A percentile compares a stretch with the other conserved stretches of the same genome.
These are phyloP conservation scores for Viridothelium virens DNA, from an alignment of 495 filamentous ascomycete genomes.

Conservation along the genomic window DNA sequence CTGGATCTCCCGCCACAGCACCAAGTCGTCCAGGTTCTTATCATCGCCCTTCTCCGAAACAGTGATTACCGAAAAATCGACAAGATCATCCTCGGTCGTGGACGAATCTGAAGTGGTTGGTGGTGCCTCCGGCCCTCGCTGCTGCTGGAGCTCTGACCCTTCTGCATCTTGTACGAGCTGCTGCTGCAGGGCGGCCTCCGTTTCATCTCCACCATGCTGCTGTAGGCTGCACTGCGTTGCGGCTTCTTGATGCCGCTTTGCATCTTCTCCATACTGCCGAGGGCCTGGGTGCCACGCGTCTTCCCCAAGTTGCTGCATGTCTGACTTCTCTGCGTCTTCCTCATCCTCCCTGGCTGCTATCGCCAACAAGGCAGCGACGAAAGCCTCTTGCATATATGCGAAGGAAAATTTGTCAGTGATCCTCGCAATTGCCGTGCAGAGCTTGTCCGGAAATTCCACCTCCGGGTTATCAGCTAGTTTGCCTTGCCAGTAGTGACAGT, in stretches of 20 bases:
- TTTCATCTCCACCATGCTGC: no score
- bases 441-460: conserved; percentile 35
- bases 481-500: conserved; percentile 35
- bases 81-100: background rate
- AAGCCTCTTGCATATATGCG: conserved; percentile 39
- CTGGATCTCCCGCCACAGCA: conserved; percentile 39
- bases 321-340: conserved; percentile 12
- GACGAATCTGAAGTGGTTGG: background rate
- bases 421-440: conserved; percentile 33
- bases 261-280: no score
- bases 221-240: no score
- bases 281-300: background rate
- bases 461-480: conserved; percentile 35
- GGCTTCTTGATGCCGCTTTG: no score
- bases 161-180: no score
- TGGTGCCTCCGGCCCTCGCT: background rate
- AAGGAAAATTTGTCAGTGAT: conserved; percentile 37
- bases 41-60: conserved; percentile 17
- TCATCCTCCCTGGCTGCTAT: conserved; percentile 27
- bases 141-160: background rate
- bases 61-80: background rate
- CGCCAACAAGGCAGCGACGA: conserved; percentile 33
- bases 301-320: background rate
- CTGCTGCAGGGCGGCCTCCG: no score
- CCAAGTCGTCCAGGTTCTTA: conserved; percentile 30